Evolutionary conservation across 1,284 basidiomycete genomes (phyloP), one percentile per base, ranked within the genome.

Genomic region (Rhodotorula sp.): DNA sequence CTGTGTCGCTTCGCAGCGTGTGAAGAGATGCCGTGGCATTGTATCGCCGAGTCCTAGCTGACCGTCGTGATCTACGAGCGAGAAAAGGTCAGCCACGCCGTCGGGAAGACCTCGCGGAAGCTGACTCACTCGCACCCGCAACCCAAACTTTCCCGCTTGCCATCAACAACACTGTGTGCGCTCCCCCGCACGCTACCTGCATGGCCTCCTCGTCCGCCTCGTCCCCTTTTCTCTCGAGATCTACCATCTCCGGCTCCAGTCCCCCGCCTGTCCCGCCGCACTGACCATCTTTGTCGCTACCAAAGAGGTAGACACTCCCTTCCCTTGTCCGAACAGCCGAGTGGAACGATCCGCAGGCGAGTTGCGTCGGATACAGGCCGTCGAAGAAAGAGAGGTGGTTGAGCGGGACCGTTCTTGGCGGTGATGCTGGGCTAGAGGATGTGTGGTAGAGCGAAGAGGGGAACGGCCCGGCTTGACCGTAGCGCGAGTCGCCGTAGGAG

Each of bases 341-440:
- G 59, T 73, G 71, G n/a, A 70, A 66, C 10, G 64, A 54, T 4
- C 73, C 73, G 19, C 63, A 56, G 1, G 53, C n/a, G n/a, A 74
- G 13, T 13, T 24, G 2, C 29, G 51, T 5, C 15, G 48, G 34
- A 10, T 60, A 36, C 24, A 65, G 57, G 0, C 72, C 69, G 27
- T 73, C 68, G 49, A 73, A 68, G 48, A 52, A 32, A 36, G 62
- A 58, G 46, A 68, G 36, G 29, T 27, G 60, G n/a, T 30, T 24
- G 2, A 69, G 55, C 17, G 10, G 2, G n/a, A 13, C 20, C 0
- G 19, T 9, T 0, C 5, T 20, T 44, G 39, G 39, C 13, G 39
- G 39, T 6, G 11, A 19, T 20, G 52, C 0, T 30, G n/a, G 5
- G 47, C 22, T 29, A 22, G 15, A 17, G 22, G 30, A 27, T 11